These are phyloP conservation scores for Aquilaria malaccensis DNA, from an alignment of 345 rosid genomes.

Conservation along the genomic window DNA sequence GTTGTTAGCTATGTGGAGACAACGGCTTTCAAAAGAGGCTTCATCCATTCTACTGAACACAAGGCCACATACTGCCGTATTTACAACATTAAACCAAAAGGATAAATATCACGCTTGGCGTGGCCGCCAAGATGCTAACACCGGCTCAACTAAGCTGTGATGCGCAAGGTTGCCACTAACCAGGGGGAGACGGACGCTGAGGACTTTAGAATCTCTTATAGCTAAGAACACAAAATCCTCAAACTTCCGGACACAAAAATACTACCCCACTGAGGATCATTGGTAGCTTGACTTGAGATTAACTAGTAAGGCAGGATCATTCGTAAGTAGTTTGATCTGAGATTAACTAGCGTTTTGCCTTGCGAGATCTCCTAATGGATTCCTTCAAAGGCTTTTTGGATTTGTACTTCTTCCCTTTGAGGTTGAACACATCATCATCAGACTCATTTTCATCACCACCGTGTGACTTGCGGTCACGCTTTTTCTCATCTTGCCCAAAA, in stretches of 20 bases:
- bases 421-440: constrained; percentile 21
- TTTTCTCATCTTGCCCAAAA: constrained; percentile 44
- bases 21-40: too few relatives aligned
- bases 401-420: constrained; percentile 50
- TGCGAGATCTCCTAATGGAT: constrained; percentile 24
- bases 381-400: constrained; percentile 24
- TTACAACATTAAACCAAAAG: too few relatives aligned
- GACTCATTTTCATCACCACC: constrained; percentile 49
- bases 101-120: too few relatives aligned
- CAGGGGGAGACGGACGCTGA: not conserved
- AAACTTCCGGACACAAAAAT: constrained; percentile 1
- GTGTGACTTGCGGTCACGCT: constrained; percentile 31
- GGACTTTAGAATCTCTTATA: not conserved
- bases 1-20: too few relatives aligned
- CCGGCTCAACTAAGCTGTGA: too few relatives aligned
- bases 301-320: not conserved
- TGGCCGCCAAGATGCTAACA: too few relatives aligned
- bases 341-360: constrained; percentile 21
- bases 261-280: not conserved
- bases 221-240: too few relatives aligned
- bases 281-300: not conserved
- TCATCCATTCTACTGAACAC: too few relatives aligned
- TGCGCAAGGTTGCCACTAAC: too few relatives aligned
- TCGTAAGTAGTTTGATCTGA: not conserved
- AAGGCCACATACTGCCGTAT: too few relatives aligned